Evolutionary conservation across 345 rosid genomes (phyloP).

Genomic region (Reutealis trisperma): DNA sequence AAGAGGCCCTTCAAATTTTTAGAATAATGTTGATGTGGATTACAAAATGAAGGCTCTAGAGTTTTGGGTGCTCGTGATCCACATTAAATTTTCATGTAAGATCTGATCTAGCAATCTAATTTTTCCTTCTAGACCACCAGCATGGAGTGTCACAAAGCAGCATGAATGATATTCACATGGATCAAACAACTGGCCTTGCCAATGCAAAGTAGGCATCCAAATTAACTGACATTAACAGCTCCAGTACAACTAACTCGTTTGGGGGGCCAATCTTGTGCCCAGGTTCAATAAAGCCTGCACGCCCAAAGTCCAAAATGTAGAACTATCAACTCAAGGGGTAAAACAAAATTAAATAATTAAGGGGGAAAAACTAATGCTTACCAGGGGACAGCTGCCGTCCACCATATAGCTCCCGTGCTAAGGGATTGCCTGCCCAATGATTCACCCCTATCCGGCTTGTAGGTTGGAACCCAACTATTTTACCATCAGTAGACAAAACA

Average conservation of each 20-base stretch:
- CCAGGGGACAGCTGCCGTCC: conserved; percentile 65
- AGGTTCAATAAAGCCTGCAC: conserved; percentile 67
- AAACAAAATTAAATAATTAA: not conserved
- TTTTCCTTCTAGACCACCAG: not conserved
- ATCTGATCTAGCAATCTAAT: not conserved
- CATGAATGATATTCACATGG: not conserved
- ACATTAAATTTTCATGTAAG: not conserved
- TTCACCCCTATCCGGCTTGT: conserved; percentile 70
- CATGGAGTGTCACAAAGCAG: not conserved
- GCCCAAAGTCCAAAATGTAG: not conserved
- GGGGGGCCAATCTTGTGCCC: conserved; percentile 49
- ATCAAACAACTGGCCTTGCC: conserved; percentile 49
- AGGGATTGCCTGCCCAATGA: conserved; percentile 76
- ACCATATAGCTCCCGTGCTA: conserved; percentile 65
- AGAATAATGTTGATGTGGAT: not conserved
- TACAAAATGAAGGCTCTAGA: not conserved
- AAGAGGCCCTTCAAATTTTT: not conserved
- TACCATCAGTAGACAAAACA: conserved; percentile 62
- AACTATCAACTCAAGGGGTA: conserved; percentile 6
- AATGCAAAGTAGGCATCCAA: conserved; percentile 56
- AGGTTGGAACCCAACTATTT: conserved; percentile 77
- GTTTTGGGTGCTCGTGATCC: not conserved
- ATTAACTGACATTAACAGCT: conserved; percentile 65
- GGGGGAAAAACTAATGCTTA: conserved; percentile 27
- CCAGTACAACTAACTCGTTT: conserved; percentile 52